Percentiles rank a stretch among this genome's conserved stretches.
These are phyloP conservation scores for Rhododendron henanense DNA, from an alignment of 148 eudicot genomes.

Conservation along the genomic window DNA sequence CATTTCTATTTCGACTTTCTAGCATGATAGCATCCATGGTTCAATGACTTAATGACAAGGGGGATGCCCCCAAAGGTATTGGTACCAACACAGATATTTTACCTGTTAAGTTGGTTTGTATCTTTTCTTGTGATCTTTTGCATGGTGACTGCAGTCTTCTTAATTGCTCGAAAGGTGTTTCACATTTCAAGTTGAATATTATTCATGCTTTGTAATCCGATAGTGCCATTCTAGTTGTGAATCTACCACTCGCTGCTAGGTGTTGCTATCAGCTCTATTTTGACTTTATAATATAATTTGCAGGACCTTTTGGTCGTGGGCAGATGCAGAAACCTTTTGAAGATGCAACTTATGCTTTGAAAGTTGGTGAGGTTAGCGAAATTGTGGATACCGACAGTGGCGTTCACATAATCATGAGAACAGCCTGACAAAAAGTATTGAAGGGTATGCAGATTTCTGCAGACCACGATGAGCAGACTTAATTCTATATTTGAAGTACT, in stretches of 20 bases:
- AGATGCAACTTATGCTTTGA: conserved; percentile 67
- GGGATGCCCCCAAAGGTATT: not conserved
- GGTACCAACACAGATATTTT: not conserved
- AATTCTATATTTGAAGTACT: not conserved
- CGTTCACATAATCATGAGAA: conserved; percentile 26
- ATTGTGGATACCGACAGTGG: conserved; percentile 85
- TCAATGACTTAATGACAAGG: not conserved
- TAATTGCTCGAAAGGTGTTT: not conserved
- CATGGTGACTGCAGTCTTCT: not conserved
- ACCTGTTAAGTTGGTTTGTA: not conserved
- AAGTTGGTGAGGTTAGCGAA: conserved; percentile 78
- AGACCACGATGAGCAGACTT: not conserved
- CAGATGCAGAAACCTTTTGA: conserved; percentile 97
- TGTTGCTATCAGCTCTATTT: not conserved
- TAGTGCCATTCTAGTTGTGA: not conserved
- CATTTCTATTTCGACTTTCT: not conserved
- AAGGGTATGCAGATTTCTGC: not conserved
- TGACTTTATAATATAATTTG: conserved; percentile 6
- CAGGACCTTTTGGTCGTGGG: conserved; percentile 73
- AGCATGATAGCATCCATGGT: not conserved
- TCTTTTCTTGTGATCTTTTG: not conserved
- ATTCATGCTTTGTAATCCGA: not conserved
- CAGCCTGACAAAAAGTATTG: not conserved
- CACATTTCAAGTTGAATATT: not conserved
- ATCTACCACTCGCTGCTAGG: not conserved